Base-by-base conservation (phyloP, 139 green algal genomes). In the Coccomyxa sp. region DNA sequence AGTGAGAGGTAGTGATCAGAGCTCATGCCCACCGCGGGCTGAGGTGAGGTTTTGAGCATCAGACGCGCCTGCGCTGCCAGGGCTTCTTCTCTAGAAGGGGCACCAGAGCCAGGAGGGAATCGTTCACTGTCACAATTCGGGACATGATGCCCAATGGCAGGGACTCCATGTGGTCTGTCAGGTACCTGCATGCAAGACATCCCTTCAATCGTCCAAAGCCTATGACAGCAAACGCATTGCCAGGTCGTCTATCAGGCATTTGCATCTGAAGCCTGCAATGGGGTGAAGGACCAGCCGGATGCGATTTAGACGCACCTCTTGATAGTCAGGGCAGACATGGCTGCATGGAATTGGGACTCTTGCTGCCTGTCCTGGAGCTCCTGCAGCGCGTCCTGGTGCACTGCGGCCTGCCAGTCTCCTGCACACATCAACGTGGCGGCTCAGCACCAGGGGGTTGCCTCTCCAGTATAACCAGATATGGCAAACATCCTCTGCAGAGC, bases 21-120 rank as follows among this genome's bases (percentile, higher is more conserved):
- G n/a, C n/a, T n/a, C n/a, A n/a, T n/a, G n/a, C n/a, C n/a, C n/a
- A n/a, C n/a, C n/a, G n/a, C n/a, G n/a, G n/a, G n/a, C n/a, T n/a
- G n/a, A n/a, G n/a, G n/a, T n/a, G n/a, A n/a, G n/a, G n/a, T n/a
- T n/a, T n/a, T n/a, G n/a, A n/a, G n/a, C n/a, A n/a, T 64, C 18
- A 31, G 50, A 64, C 50, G 35, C 73, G 68, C 41, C 76, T 74
- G 10, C 85, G 68, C 69, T 89, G 79, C 94, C 94, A 97, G 33
- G 94, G 92, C 64, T 86, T 88, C 0, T 79, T 41, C 4, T 95
- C 89, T 31, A 97, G 83, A 79, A 97, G 88, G n/a, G 92, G 89
- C 68, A 96, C 70, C 69, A 97, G 89, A 16, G 80, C 79, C 88
- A 95, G 91, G 44, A 91, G 69, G 2, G 85, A 87, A 84, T 97